A percentile compares a stretch with the other conserved stretches of the same genome.
Evolutionary conservation across 106 monocot species (phyloP).

Genomic region (Acorus gramineus): DNA sequence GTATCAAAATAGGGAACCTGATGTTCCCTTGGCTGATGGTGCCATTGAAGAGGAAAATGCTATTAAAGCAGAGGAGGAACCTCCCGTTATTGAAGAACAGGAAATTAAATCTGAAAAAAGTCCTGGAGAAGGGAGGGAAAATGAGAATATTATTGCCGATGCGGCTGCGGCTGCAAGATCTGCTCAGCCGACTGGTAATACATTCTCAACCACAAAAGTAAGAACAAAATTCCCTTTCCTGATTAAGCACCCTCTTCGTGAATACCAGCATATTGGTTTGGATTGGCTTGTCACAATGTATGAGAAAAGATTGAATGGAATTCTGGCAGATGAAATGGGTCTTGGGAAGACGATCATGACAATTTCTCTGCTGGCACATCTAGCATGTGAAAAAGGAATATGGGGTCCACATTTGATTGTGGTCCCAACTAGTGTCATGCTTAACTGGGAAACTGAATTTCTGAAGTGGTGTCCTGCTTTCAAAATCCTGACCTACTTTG

Average conservation of each 20-base stretch:
- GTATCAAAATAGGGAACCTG: slow-evolving; percentile 12
- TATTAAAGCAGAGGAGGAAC: slow-evolving; percentile 2
- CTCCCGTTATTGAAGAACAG: slow-evolving; percentile 6
- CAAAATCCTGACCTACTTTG: slow-evolving; percentile 96
- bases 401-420: slow-evolving; percentile 99
- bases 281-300: slow-evolving; percentile 99
- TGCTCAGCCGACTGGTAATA: slow-evolving; percentile 98
- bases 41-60: slow-evolving; percentile 7
- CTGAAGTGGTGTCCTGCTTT: slow-evolving; percentile 99
- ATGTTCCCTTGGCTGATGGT: slow-evolving; percentile 1
- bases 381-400: slow-evolving; percentile 97
- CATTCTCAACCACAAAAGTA: slow-evolving; percentile 92
- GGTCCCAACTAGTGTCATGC: slow-evolving; percentile 99
- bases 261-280: slow-evolving; percentile 96
- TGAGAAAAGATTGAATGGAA: slow-evolving; percentile 95
- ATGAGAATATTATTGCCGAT: slow-evolving; percentile 83
- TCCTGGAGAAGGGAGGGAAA: slow-evolving; percentile 33
- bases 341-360: slow-evolving; percentile 99
- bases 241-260: slow-evolving; percentile 82
- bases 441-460: slow-evolving; percentile 99
- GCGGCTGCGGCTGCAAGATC: slow-evolving; percentile 98
- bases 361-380: slow-evolving; percentile 88
- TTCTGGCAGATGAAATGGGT: slow-evolving; percentile 99
- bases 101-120: slow-evolving; percentile 12
- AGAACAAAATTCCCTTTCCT: slow-evolving; percentile 97